phyloP scores from a whole-genome alignment of 352 stramenopile genomes.

The Thraustochytrium striatum region DNA sequence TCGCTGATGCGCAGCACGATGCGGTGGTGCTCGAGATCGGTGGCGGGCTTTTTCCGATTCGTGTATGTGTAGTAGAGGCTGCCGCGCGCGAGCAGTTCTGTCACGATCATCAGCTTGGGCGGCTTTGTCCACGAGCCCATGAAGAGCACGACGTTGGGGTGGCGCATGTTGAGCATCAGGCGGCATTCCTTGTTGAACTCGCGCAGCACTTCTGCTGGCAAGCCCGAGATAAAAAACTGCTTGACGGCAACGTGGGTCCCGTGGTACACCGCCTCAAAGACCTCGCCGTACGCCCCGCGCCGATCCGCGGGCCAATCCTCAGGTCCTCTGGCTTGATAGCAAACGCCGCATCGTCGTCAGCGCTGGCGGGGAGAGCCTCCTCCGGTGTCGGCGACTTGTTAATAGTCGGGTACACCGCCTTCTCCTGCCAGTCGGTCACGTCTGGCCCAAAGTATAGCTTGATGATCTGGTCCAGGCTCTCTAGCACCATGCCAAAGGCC shows the following conservation, averaged over 20 bases:
- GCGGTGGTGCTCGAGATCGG: slow-evolving; percentile 58
- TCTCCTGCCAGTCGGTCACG: slow-evolving; percentile 8
- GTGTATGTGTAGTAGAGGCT: slow-evolving; percentile 74
- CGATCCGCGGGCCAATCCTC: slow-evolving; percentile 31
- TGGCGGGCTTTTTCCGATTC: neutral
- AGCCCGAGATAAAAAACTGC: slow-evolving; percentile 1
- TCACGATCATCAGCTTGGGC: slow-evolving; percentile 92
- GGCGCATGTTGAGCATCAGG: slow-evolving; percentile 67
- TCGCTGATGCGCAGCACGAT: slow-evolving; percentile 48
- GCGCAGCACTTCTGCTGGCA: neutral
- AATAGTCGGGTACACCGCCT: neutral
- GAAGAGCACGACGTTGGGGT: slow-evolving; percentile 97
- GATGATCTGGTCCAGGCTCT: slow-evolving; percentile 43
- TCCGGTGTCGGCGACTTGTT: neutral
- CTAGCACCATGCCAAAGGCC: slow-evolving; percentile 72
- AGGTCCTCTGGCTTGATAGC: slow-evolving; percentile 27
- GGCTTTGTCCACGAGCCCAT: slow-evolving; percentile 92
- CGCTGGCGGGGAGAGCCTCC: neutral
- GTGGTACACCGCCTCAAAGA: slow-evolving; percentile 26
- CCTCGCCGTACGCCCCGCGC: slow-evolving; percentile 24
- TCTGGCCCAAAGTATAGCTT: neutral
- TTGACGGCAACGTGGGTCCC: slow-evolving; percentile 45
- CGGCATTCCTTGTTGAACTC: slow-evolving; percentile 45
- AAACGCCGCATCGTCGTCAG: neutral
- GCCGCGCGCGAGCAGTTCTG: slow-evolving; percentile 86